phyloP scores from a whole-genome alignment of 768 basidiomycete species.

The Infundibulicybe gibba region DNA sequence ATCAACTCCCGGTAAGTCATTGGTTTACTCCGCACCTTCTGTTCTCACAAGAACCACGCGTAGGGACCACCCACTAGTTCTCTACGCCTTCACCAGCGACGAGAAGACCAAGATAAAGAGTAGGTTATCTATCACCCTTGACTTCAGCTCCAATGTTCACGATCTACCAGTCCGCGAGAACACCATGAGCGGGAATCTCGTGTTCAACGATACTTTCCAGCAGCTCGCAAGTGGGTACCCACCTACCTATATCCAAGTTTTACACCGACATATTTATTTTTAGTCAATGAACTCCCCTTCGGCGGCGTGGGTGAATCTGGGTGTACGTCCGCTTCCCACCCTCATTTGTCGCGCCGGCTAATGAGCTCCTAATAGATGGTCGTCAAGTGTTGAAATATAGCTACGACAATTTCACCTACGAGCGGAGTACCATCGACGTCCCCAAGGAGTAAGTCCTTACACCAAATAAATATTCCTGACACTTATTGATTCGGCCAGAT shows the following conservation, averaged over 20 bases:
- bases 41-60: not conserved
- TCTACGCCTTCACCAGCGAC: conserved; percentile 62
- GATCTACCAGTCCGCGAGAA: conserved; percentile 40
- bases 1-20: conserved; percentile 44
- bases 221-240: conserved; percentile 42
- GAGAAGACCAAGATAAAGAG: conserved; percentile 32
- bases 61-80: conserved; percentile 56
- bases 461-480: not conserved
- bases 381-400: conserved; percentile 47
- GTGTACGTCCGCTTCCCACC: conserved; percentile 33
- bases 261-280: conserved; percentile 1
- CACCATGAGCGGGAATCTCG: conserved; percentile 54
- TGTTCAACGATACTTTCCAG: conserved; percentile 59
- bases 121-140: conserved; percentile 15
- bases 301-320: conserved; percentile 62
- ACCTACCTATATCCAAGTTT: not conserved
- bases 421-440: conserved; percentile 43
- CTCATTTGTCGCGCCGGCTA: not conserved
- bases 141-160: not conserved
- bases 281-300: conserved; percentile 39
- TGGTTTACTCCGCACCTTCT: not conserved
- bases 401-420: conserved; percentile 53
- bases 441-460: conserved; percentile 42
- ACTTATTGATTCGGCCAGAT: conserved; percentile 21
- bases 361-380: conserved; percentile 39